Conservation (phyloP, 1,284 basidiomycete genomes). For the Boletus sp. region DNA sequence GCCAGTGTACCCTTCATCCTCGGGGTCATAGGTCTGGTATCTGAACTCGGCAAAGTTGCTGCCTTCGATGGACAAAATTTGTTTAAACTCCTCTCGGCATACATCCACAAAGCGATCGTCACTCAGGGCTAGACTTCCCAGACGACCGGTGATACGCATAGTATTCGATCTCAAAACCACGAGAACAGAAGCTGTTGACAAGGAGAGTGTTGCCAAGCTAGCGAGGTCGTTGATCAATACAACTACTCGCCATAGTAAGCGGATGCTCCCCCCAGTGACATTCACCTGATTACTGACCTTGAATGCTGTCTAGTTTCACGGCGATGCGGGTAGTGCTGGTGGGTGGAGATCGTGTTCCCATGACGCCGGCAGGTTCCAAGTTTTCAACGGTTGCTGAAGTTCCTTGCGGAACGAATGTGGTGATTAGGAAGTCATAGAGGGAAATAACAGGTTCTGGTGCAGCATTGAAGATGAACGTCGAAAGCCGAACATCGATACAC, state of each 20-base stretch:
- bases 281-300: conserved; percentile 48
- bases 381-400: conserved; percentile 8
- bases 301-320: conserved; percentile 85
- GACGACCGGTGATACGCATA: conserved; percentile 76
- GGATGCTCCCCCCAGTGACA: not conserved
- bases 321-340: conserved; percentile 75
- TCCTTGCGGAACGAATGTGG: conserved; percentile 77
- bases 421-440: conserved; percentile 97
- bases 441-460: conserved; percentile 90
- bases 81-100: conserved; percentile 71
- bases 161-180: conserved; percentile 75
- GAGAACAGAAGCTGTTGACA: conserved; percentile 89
- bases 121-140: conserved; percentile 82
- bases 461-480: conserved; percentile 88
- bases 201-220: conserved; percentile 80
- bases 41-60: conserved; percentile 93
- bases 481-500: conserved; percentile 83
- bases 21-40: conserved; percentile 89
- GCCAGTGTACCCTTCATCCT: conserved; percentile 65
- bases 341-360: conserved; percentile 18
- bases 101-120: conserved; percentile 68
- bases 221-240: conserved; percentile 76
- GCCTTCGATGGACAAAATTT: conserved; percentile 92
- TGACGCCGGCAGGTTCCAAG: conserved; percentile 14
- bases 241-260: conserved; percentile 45